A percentile compares a stretch with the other conserved stretches of the same genome.
These are phyloP conservation scores for Shiraia sp. DNA, from an alignment of 2,329 filamentous ascomycete genomes.

Conservation along the genomic window DNA sequence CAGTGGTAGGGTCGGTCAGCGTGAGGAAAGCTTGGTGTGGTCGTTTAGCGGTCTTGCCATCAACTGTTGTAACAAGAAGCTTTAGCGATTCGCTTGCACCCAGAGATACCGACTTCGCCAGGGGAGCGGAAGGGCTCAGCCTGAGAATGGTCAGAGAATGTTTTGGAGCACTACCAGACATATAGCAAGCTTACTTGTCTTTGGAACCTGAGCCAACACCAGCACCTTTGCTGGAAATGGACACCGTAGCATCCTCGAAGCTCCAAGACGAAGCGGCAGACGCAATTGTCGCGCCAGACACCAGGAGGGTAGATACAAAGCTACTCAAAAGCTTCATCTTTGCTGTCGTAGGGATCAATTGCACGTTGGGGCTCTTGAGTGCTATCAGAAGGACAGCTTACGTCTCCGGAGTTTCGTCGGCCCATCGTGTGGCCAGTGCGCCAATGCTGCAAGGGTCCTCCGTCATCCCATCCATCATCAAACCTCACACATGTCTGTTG, in stretches of 20 bases:
- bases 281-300: slow-evolving; percentile 47
- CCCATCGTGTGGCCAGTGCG: slow-evolving; percentile 5
- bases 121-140: slow-evolving; percentile 56
- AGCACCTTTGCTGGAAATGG: slow-evolving; percentile 64
- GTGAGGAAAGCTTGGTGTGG: slow-evolving; percentile 94
- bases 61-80: slow-evolving; percentile 77
- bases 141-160: slow-evolving; percentile 29
- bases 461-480: slow-evolving; percentile 1
- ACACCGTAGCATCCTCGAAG: slow-evolving; percentile 73
- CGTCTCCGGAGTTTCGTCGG: slow-evolving; percentile 16
- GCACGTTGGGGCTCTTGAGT: slow-evolving; percentile 29
- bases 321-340: slow-evolving; percentile 50
- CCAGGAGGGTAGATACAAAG: slow-evolving; percentile 48
- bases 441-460: not conserved
- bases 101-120: slow-evolving; percentile 68
- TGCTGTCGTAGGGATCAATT: slow-evolving; percentile 23
- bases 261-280: slow-evolving; percentile 65
- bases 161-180: slow-evolving; percentile 8
- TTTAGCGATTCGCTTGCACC: slow-evolving; percentile 75
- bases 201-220: slow-evolving; percentile 58
- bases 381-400: slow-evolving; percentile 15
- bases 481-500: no score
- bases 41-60: slow-evolving; percentile 76
- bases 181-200: slow-evolving; percentile 62
- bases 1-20: slow-evolving; percentile 72